Base-by-base conservation (phyloP, 1,284 basidiomycete species). In the Puccinia coronata region DNA sequence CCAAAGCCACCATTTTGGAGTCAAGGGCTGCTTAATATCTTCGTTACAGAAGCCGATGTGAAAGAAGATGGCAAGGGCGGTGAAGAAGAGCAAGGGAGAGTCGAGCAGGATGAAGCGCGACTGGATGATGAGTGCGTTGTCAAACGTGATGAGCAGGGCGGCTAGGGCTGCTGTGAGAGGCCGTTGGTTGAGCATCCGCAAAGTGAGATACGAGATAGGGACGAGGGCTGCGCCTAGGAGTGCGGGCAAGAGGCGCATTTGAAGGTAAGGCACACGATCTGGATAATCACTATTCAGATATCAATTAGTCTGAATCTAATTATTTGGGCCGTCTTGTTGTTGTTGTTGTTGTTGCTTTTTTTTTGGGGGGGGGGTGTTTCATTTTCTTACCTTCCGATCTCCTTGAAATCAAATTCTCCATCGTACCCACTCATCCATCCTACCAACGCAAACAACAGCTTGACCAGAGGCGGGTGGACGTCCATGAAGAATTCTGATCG, bases 61-160 rank as follows among this genome's bases (percentile, higher is more conserved):
- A 82, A 93, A 88, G 87, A 95, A 94, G 69, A 90, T 88, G 5
- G 95, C 92, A 72, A 97, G 90, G 0, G 94, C 93, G 53, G 96
- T 98, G 88, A 99, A 99, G 89, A 99, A 98, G 85, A 99, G 90
- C 83, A 99, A 90, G 51, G 95, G 95, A 4, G 96, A 96, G 87
- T 99, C 96, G 86, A 99, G 92, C 71, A 99, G 92, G 87, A 99
- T 98, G 84, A 95, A 92, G 8, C 96, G 91, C 11, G 95, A 98
- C 87, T 99, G 97, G 16, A 96, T 96, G 85, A 96, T 90, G 83
- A 98, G 88, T 18, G 93, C 95, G 85, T 99, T 99, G 88, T 99
- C 97, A 86, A 99, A 98, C 0, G 92, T 95, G 87, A 99, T 89
- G 86, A 99, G 92, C 82, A 96, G 88, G 25, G 94, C 90, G 43